Base-by-base conservation (phyloP, 2,329 filamentous ascomycete species). In the Colletotrichum lupini region DNA sequence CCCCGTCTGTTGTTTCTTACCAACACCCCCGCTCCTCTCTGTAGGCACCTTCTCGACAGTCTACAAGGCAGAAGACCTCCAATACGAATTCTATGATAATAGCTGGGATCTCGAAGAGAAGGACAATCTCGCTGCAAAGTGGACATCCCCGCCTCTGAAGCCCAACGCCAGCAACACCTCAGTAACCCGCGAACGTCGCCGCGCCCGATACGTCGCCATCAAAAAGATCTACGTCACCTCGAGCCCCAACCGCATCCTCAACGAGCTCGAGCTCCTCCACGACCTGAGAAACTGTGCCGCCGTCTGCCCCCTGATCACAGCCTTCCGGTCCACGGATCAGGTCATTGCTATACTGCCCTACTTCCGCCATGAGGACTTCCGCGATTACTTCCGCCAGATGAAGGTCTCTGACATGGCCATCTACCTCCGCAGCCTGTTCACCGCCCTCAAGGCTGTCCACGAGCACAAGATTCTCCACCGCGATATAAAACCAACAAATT, bases 161-260 rank as follows among this genome's bases (percentile, higher is more conserved):
- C 79, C 87, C 81, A 77, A 82, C 78, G 60, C 77, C 9, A 85
- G 85, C 55, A 80, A 83, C 61, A 82, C 80, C 24, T 81, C 81
- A 37, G n/a, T 56, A 59, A 3, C 55, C 4, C 57, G 68, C 26
- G 68, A 67, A 26, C 67, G 72, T 26, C 76, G 71, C 4, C 74
- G 75, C 26, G 87, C 93, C 28, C 94, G 93, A 80, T 98, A 93
- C 79, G 97, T 99, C 75, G 97, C 97, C 24, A 94, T 99, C 83
- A 99, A 99, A 86, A 99, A 99, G 86, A 99, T 99, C 77, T 99
- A 99, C 82, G 97, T 98, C 76, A 99, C 97, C 0, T 98, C 95
- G 75, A 98, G 95, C 77, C 97, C 97, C 0, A 89, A 92, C 32
- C 94, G 97, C 58, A 98, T 99, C 77, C 91, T 97, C 80, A 99